Evolutionary conservation across 176 grass and related monocot genomes (phyloP), one percentile per base, ranked within the genome.

Genomic region (Oryza officinalis): DNA sequence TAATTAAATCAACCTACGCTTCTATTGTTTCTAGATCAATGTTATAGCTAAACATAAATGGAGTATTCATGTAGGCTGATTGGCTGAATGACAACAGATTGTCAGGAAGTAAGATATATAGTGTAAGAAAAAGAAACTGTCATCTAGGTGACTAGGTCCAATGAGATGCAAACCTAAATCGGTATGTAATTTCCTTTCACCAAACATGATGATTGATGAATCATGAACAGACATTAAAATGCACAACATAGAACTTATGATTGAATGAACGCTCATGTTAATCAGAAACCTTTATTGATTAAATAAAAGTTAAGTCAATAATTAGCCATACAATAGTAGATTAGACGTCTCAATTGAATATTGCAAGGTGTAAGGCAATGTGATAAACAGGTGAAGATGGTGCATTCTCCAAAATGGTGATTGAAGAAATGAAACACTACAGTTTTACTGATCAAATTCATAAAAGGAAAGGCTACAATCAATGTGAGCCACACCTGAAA

Each of bases 401-500:
- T 69, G 52, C n/a, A 37, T 45, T 25, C 35, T 31, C 35, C 27
- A 61, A 40, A 23, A 23, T 86, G 31, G 32, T 41, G 64, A 79
- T 23, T 13, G 0, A 76, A 73, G 14, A 86, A 79, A 86, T 31
- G 10, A 14, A 17, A 67, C 22, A 61, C 4, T 27, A 35, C 10
- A 8, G 86, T 83, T 44, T 49, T 77, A 66, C 17, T 63, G 3
- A 71, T 41, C 9, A 82, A 69, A 67, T 28, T 79, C 11, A 45
- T 3, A 32, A 72, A 20, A 86, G 78, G 65, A 41, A 40, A 10
- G 6, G 60, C 1, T n/a, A 37, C 2, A 59, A 74, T 69, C 5
- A 79, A 76, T 46, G 75, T 59, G 43, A 11, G 44, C 0, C 10
- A 66, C 31, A 99, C 96, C 96, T 96, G 93, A 72, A 99, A 99